phyloP scores from a whole-genome alignment of 2,329 filamentous ascomycete species.

The Metarhizium humberi region DNA sequence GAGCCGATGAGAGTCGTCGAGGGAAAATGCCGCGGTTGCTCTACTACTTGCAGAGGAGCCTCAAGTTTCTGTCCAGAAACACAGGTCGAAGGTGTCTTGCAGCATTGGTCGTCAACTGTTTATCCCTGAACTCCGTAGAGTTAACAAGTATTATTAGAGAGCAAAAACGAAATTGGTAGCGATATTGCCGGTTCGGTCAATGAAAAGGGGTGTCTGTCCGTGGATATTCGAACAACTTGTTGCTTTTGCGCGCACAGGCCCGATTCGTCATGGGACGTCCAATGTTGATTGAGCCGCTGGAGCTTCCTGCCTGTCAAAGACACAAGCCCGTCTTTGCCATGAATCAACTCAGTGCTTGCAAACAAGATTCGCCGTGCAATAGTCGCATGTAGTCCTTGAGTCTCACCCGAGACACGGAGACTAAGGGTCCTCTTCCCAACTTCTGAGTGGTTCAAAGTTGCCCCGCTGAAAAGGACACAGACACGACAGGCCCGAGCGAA shows the following conservation, averaged over 20 bases:
- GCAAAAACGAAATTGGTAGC: neutral
- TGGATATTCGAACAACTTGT: neutral
- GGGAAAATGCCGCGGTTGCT: neutral
- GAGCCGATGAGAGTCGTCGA: neutral
- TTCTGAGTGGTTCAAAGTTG: neutral
- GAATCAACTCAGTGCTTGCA: neutral
- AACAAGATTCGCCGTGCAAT: neutral
- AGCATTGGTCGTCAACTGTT: neutral
- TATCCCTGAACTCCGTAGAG: neutral
- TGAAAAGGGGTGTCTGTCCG: slow-evolving; percentile 1
- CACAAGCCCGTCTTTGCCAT: neutral
- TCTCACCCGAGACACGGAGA: slow-evolving; percentile 6
- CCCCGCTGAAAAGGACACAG: slow-evolving; percentile 2
- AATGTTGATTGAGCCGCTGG: neutral
- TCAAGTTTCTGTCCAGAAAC: neutral
- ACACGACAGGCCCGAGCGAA: neutral
- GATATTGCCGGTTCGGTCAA: neutral
- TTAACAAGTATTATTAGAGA: neutral
- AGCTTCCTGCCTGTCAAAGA: neutral
- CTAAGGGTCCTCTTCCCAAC: neutral
- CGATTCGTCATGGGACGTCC: neutral
- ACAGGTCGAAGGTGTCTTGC: neutral
- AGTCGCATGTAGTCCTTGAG: neutral
- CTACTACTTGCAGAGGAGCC: neutral
- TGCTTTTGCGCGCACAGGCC: slow-evolving; percentile 1